These are phyloP conservation scores for Thinopyrum elongatum DNA, from an alignment of 176 grass and related monocot species.

Conservation along the genomic window DNA sequence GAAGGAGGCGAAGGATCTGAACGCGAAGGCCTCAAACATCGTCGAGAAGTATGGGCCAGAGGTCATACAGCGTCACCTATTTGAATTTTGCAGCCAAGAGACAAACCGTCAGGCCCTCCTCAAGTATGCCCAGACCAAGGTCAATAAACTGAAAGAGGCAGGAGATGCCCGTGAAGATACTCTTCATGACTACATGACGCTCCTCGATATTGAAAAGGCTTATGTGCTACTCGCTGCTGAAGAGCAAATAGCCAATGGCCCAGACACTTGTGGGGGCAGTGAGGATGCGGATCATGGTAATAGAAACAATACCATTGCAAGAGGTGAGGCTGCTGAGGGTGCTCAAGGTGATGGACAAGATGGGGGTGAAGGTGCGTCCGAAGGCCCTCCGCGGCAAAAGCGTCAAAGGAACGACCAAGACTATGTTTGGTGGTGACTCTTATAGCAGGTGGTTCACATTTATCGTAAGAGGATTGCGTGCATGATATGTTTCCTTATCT, in stretches of 20 bases:
- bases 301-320: neutral
- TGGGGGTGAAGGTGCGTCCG: neutral
- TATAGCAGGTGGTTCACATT: neutral
- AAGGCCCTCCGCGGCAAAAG: neutral
- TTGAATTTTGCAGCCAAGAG: constrained; percentile 13
- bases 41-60: constrained; percentile 10
- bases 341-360: neutral
- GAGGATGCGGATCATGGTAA: neutral
- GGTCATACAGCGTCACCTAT: neutral
- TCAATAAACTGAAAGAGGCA: neutral
- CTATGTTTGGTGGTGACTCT: constrained; percentile 9
- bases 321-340: constrained; percentile 3
- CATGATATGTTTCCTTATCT: neutral
- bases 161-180: neutral
- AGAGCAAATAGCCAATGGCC: neutral
- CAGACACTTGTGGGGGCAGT: neutral
- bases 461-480: neutral
- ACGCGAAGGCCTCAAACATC: neutral
- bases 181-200: constrained; percentile 4
- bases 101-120: neutral
- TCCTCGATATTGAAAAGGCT: constrained; percentile 7
- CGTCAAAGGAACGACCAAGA: neutral
- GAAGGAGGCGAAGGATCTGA: constrained; percentile 14
- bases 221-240: neutral
- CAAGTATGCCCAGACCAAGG: constrained; percentile 15